Percentiles rank a stretch among this genome's conserved stretches.
Conservation (phyloP, 345 rosid genomes). For the Gossypium rotundifolium region DNA sequence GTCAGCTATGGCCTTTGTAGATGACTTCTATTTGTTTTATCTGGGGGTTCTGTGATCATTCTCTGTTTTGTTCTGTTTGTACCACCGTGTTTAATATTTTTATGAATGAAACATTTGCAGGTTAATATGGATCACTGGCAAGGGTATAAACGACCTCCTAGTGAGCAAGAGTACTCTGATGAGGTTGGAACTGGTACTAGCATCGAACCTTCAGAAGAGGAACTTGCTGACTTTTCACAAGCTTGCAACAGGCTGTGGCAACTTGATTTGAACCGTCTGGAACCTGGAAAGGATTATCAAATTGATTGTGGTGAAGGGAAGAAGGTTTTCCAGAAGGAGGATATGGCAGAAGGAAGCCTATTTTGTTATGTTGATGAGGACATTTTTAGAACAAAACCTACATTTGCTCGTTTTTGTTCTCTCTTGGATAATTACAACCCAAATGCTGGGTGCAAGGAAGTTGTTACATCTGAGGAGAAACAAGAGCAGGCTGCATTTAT, state of each 20-base stretch:
- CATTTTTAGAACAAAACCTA: conserved; percentile 60
- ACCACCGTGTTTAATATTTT: background rate
- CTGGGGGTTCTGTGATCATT: background rate
- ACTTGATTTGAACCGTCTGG: conserved; percentile 67
- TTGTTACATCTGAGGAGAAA: conserved; percentile 73
- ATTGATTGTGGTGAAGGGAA: conserved; percentile 95
- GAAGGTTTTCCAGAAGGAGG: conserved; percentile 60
- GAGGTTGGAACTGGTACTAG: conserved; percentile 36
- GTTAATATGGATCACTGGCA: conserved; percentile 71
- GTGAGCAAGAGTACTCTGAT: conserved; percentile 64
- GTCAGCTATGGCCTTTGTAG: background rate
- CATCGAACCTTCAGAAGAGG: conserved; percentile 57
- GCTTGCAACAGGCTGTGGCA: conserved; percentile 93
- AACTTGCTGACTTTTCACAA: conserved; percentile 68
- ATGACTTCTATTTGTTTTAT: background rate
- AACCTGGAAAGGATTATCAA: conserved; percentile 73
- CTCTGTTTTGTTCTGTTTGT: background rate
- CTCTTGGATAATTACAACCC: conserved; percentile 92
- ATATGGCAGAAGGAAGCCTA: conserved; percentile 71
- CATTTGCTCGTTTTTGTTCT: conserved; percentile 77
- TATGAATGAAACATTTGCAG: conserved; percentile 30
- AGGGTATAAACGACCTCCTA: conserved; percentile 56
- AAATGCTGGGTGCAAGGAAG: conserved; percentile 65
- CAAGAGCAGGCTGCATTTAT: conserved; percentile 85
- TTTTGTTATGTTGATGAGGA: conserved; percentile 69